Percentiles rank a stretch among this genome's conserved stretches.
Evolutionary conservation across 495 filamentous ascomycete genomes (phyloP).

Genomic region (Wilcoxina mikolae): DNA sequence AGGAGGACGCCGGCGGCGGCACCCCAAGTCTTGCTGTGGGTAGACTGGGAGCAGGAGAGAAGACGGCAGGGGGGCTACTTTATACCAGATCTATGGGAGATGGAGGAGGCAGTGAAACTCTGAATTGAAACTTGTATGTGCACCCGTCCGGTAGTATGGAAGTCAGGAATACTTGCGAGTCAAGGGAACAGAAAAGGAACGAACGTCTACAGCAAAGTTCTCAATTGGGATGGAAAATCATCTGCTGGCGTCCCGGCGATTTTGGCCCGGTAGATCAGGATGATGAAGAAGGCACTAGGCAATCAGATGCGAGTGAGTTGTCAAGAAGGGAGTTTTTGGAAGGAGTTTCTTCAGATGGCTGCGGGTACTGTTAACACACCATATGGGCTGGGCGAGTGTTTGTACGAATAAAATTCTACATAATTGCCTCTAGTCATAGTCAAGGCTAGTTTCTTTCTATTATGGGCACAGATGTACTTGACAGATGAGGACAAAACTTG

Average conservation of each 20-base stretch:
- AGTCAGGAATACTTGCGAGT: background rate
- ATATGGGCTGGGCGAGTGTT: background rate
- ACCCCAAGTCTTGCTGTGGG: too few relatives aligned
- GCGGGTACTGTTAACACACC: background rate
- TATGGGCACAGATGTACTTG: background rate
- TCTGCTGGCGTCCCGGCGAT: background rate
- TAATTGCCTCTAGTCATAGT: background rate
- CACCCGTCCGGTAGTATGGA: background rate
- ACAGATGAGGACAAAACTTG: background rate
- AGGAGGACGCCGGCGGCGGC: too few relatives aligned
- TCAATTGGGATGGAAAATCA: background rate
- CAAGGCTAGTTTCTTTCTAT: background rate
- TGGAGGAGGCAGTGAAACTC: background rate
- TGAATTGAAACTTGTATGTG: background rate
- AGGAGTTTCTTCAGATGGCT: background rate
- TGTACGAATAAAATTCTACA: background rate
- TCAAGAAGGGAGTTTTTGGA: background rate
- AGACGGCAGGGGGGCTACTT: background rate
- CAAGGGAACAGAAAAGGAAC: constrained; percentile 1
- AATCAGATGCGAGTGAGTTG: constrained; percentile 5
- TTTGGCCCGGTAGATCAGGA: constrained; percentile 7
- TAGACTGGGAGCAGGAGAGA: too few relatives aligned
- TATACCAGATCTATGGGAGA: background rate
- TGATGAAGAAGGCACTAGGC: background rate
- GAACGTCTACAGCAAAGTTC: background rate